Conservation (phyloP, 768 basidiomycete genomes). For the Calocybe gangraenosa region DNA sequence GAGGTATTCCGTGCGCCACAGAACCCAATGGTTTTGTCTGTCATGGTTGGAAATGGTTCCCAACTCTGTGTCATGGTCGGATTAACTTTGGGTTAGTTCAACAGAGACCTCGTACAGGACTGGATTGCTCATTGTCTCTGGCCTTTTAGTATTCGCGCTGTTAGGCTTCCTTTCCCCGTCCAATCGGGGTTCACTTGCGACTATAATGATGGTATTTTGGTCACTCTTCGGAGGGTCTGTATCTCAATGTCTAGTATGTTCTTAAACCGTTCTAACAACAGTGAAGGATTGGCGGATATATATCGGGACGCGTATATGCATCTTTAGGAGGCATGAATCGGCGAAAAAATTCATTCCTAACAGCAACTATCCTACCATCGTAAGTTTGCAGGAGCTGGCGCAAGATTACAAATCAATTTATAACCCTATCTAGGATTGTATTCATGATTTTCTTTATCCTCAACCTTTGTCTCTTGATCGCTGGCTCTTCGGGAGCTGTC, state of each 20-base stretch:
- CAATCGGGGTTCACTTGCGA: constrained; percentile 90
- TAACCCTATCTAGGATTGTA: constrained; percentile 49
- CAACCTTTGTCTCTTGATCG: constrained; percentile 81
- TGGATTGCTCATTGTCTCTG: constrained; percentile 7
- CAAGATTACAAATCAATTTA: background rate
- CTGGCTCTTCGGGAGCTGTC: constrained; percentile 91
- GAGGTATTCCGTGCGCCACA: constrained; percentile 90
- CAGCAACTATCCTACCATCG: constrained; percentile 87
- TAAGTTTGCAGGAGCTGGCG: constrained; percentile 34
- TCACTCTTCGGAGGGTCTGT: constrained; percentile 83
- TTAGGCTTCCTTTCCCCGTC: constrained; percentile 94
- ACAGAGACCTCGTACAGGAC: background rate
- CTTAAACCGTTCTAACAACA: constrained; percentile 4
- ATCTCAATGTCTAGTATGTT: background rate
- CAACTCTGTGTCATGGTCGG: constrained; percentile 84
- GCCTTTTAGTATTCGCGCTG: constrained; percentile 72
- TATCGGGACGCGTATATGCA: constrained; percentile 77
- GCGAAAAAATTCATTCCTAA: constrained; percentile 80
- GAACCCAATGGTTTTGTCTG: constrained; percentile 72
- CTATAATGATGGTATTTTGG: constrained; percentile 94
- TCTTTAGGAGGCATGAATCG: constrained; percentile 77
- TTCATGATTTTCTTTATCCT: constrained; percentile 87
- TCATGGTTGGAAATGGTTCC: constrained; percentile 87
- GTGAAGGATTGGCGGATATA: constrained; percentile 79
- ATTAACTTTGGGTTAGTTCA: constrained; percentile 70